Evolutionary conservation across 257 asterid genomes (phyloP).

Genomic region (Paraleonurus japonicus): DNA sequence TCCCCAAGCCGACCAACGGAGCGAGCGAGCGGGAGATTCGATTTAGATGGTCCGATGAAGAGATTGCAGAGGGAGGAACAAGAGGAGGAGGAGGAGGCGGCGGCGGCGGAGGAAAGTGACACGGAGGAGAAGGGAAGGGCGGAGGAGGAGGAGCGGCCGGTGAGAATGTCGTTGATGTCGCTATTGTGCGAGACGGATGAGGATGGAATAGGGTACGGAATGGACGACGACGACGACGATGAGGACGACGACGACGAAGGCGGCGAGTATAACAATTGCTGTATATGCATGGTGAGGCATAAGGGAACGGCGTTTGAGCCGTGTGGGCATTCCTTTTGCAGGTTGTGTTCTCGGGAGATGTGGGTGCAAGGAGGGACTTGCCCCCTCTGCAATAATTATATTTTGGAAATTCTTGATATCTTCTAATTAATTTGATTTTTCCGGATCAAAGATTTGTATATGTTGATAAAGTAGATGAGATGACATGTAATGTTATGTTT

Average conservation of each 20-base stretch:
- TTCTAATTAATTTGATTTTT: slow-evolving; percentile 31
- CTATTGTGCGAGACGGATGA: slow-evolving; percentile 66
- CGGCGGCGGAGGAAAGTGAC: slow-evolving; percentile 20
- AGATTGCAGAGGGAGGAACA: slow-evolving; percentile 27
- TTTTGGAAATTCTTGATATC: slow-evolving; percentile 83
- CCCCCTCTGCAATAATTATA: slow-evolving; percentile 85
- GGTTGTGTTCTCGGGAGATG: slow-evolving; percentile 81
- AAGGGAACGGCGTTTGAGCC: slow-evolving; percentile 72
- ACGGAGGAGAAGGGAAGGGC: not conserved
- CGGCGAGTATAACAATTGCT: slow-evolving; percentile 38
- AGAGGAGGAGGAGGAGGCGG: slow-evolving; percentile 13
- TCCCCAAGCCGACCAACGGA: slow-evolving; percentile 33
- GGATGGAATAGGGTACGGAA: slow-evolving; percentile 40
- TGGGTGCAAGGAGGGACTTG: slow-evolving; percentile 79
- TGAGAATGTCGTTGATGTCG: slow-evolving; percentile 75
- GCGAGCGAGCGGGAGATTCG: slow-evolving; percentile 37
- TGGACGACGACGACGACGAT: slow-evolving; percentile 57
- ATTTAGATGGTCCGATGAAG: slow-evolving; percentile 30
- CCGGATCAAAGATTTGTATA: not conserved
- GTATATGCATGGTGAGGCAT: slow-evolving; percentile 84
- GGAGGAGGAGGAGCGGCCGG: slow-evolving; percentile 30
- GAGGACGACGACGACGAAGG: slow-evolving; percentile 43
- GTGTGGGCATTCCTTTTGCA: slow-evolving; percentile 89
- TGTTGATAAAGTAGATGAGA: no score
- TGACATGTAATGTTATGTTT: no score